Evolutionary conservation across 768 basidiomycete species (phyloP).

Genomic region (Paxillus involutus): DNA sequence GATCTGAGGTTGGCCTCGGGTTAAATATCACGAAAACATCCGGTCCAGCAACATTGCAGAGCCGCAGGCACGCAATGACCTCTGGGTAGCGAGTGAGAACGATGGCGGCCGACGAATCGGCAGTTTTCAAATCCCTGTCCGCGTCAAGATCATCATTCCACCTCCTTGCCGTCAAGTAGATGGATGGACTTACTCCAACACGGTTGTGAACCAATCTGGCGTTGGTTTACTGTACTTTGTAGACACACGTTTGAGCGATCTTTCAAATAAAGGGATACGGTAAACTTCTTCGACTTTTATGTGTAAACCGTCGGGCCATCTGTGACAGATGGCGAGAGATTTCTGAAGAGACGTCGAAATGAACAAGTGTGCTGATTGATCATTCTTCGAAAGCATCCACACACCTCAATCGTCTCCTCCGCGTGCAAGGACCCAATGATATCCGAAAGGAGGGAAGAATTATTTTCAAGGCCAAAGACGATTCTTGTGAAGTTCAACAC

Average conservation of each 20-base stretch:
- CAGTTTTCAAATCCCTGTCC: slow-evolving; percentile 23
- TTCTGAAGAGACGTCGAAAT: slow-evolving; percentile 36
- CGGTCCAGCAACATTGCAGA: slow-evolving; percentile 11
- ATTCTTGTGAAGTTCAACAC: slow-evolving; percentile 58
- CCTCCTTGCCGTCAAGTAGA: too few relatives aligned
- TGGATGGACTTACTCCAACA: slow-evolving; percentile 22
- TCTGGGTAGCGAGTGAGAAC: slow-evolving; percentile 63
- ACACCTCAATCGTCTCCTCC: slow-evolving; percentile 20
- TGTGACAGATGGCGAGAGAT: slow-evolving; percentile 47
- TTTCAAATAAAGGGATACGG: slow-evolving; percentile 45
- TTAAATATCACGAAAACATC: slow-evolving; percentile 60
- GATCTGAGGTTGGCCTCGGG: slow-evolving; percentile 51
- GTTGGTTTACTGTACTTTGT: slow-evolving; percentile 37
- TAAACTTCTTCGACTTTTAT: slow-evolving; percentile 53
- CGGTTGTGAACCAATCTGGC: slow-evolving; percentile 29
- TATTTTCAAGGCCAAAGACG: slow-evolving; percentile 30
- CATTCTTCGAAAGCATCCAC: background rate
- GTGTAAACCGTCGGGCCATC: slow-evolving; percentile 44
- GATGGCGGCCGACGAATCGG: slow-evolving; percentile 27
- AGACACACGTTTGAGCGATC: slow-evolving; percentile 34
- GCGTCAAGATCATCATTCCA: background rate
- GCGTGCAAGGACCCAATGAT: slow-evolving; percentile 11
- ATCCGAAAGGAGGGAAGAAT: slow-evolving; percentile 6
- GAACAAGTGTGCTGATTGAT: background rate
- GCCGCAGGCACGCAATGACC: slow-evolving; percentile 49